Base-by-base conservation (phyloP, 1,284 basidiomycete species). In the Cryptococcus depauperatus region DNA sequence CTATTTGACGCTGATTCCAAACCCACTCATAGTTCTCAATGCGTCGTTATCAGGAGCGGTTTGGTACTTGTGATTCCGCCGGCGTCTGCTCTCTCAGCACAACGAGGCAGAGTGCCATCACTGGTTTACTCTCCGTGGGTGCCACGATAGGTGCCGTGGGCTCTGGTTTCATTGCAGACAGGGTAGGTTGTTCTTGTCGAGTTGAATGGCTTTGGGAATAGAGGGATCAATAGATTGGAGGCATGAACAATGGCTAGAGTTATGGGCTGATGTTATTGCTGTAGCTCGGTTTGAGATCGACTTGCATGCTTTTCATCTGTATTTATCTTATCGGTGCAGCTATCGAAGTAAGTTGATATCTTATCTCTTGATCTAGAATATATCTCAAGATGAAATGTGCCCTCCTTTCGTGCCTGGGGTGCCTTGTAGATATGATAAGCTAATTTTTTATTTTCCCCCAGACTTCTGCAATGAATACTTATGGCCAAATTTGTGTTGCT, bases 311-410 rank as follows among this genome's bases (percentile, higher is more conserved):
- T 35, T 68, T 72, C 57, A 68, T 68, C 48, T 47, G 54, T 41
- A 50, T 68, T 41, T 69, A 70, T 62, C 60, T 69, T 42, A 56
- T 64, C 47, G 71, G 71, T 43, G 60, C 70, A 32, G 70, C 70
- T 32, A 66, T 73, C 55, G 71, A 73, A 55, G 62, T 63, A 33
- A 43, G 56, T 52, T 10, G 0, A 30, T 16, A 23, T 14, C 1
- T 11, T 10, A 18, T 33, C 32, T 18, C 19, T 33, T 33, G 32
- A 33, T 4, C 10, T 4, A 4, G 10, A 18, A 33, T n/a, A 33
- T 18, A 18, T 4, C n/a, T 4, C 32, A 33, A 14, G 32, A 33
- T 22, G n/a, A 25, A n/a, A 13, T 28, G 35, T 35, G 19, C 46
- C 44, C 16, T 43, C 13, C 13, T 38, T 38, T 5, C 22, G 10